Conservation (phyloP, 2,329 filamentous ascomycete species). For the Clonostachys chloroleuca region DNA sequence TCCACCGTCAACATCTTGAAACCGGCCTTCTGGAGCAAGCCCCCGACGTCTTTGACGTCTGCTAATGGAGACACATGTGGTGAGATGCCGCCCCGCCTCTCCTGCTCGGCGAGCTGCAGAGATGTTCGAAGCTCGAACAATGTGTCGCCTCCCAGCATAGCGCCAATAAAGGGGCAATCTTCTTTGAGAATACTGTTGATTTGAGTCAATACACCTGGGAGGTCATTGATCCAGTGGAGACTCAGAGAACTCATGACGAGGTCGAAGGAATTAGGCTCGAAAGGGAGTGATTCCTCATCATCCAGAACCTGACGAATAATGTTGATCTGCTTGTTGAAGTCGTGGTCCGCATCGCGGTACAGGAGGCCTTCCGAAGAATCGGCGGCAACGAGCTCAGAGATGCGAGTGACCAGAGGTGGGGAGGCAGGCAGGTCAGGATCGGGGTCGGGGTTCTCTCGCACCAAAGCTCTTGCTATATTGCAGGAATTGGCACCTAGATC, state of each 20-base stretch:
- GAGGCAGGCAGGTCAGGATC: conserved; percentile 49
- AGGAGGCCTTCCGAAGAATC: conserved; percentile 78
- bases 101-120: conserved; percentile 86
- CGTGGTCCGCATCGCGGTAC: conserved; percentile 70
- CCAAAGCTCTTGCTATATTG: conserved; percentile 83
- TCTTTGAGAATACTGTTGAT: conserved; percentile 86
- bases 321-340: conserved; percentile 70
- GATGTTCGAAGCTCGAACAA: conserved; percentile 91
- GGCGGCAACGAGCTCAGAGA: conserved; percentile 72
- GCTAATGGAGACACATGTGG: conserved; percentile 89
- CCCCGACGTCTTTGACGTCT: conserved; percentile 87
- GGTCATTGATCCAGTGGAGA: conserved; percentile 96
- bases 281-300: conserved; percentile 72
- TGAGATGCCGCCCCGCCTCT: conserved; percentile 85
- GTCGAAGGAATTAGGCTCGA: conserved; percentile 74
- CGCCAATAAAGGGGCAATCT: conserved; percentile 86
- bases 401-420: conserved; percentile 64
- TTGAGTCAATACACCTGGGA: conserved; percentile 78
- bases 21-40: conserved; percentile 77
- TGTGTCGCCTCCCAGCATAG: conserved; percentile 95
- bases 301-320: conserved; percentile 73
- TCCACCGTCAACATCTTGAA: conserved; percentile 97
- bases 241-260: conserved; percentile 85
- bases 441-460: conserved; percentile 62
- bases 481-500: conserved; percentile 95